Percentiles rank a stretch among this genome's conserved stretches.
These are phyloP conservation scores for Mucor sp. DNA, from an alignment of 371 early-diverging fungal genomes.

Conservation along the genomic window DNA sequence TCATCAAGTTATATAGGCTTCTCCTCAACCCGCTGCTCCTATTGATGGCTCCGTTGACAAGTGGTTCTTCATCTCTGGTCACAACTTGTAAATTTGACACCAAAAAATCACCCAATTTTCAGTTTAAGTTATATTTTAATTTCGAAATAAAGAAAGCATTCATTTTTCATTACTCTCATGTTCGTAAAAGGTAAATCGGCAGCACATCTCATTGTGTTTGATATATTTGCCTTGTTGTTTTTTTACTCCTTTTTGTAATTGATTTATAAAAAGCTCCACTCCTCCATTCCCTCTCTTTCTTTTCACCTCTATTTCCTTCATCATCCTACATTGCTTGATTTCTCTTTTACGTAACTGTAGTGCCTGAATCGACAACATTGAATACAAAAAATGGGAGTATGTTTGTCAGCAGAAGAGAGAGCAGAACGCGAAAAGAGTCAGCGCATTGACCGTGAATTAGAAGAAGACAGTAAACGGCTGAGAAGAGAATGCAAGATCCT, in stretches of 20 bases:
- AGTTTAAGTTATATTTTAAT: conserved; percentile 2
- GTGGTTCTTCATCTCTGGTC: conserved; percentile 95
- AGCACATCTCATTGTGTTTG: neutral
- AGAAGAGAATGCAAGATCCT: conserved; percentile 73
- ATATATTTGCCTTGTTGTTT: neutral
- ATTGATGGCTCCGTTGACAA: conserved; percentile 88
- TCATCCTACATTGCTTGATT: neutral
- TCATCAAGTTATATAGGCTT: conserved; percentile 19
- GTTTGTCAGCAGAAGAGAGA: conserved; percentile 64
- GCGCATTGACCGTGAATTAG: conserved; percentile 63
- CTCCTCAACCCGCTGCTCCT: conserved; percentile 52
- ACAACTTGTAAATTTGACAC: conserved; percentile 62
- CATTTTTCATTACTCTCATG: neutral
- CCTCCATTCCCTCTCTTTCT: conserved; percentile 9
- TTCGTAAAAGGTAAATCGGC: neutral
- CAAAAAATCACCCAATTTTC: neutral
- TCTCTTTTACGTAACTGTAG: neutral
- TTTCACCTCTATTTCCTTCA: conserved; percentile 5
- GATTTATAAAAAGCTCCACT: neutral
- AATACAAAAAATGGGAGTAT: conserved; percentile 55
- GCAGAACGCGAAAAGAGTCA: conserved; percentile 53
- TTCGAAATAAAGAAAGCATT: conserved; percentile 6
- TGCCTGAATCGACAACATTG: neutral
- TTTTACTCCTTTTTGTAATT: neutral
- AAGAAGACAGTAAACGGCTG: conserved; percentile 55